Base-by-base conservation (phyloP, 129 eudicot genomes). In the Centaurea solstitialis region DNA sequence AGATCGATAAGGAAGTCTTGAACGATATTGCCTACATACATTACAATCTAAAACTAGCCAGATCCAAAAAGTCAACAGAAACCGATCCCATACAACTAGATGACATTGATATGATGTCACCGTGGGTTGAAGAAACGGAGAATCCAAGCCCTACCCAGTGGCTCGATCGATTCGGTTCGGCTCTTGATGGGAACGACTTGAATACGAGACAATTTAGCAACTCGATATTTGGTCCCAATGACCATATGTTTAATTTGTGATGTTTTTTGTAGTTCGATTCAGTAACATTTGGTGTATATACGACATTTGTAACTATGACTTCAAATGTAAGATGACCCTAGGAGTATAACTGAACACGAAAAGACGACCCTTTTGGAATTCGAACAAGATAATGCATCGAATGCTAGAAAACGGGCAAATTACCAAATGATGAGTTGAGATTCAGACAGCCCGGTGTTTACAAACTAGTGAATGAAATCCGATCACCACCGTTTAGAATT, bases 71-170 rank as follows among this genome's bases (percentile, higher is more conserved):
- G 73, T 61, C 87, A 78, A 72, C 83, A 20, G 98, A 90, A 7
- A 72, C 6, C 0, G 94, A 94, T 85, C 88, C 93, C 5, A 88
- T 94, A 76, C 96, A 92, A 61, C 86, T 88, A 70, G 94, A 89
- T 39, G 97, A 94, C 85, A 90, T 94, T 5, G 98, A 94, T 76
- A 92, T 94, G 98, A 90, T 96, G 39, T 94, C 98, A 35, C 91
- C 85, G 47, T 94, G 98, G 98, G 98, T 90, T 17, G 98, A 90
- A 85, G 97, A 94, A 81, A 76, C 79, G 2, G 98, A 94, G 80
- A 94, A 70, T 40, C 85, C 91, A 10, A 92, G 91, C 85, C 96
- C 97, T 0, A 87, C 94, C 6, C 96, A 90, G 80, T 94, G 98
- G 97, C 98, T 92, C 77, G 98, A 92, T 78, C 86, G 96, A 4